Evolutionary conservation across 371 early-diverging fungal genomes (phyloP).

Genomic region (Smittium mucronatum): DNA sequence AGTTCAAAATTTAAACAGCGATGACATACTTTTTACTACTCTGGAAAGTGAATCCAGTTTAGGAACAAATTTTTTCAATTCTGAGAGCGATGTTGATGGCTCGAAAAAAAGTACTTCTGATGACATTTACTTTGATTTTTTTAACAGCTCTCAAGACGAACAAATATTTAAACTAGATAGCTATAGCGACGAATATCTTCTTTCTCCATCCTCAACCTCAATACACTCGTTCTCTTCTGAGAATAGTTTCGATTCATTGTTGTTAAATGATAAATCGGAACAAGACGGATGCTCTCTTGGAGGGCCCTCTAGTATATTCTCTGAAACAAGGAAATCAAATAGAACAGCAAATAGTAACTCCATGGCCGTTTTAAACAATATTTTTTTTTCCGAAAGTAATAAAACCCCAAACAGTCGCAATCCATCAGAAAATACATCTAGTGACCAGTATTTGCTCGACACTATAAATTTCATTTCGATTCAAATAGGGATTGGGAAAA

Average conservation of each 20-base stretch:
- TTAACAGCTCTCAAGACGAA: not conserved
- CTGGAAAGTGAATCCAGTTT: not conserved
- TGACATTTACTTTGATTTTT: not conserved
- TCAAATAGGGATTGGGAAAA: not conserved
- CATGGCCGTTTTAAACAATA: too few species aligned
- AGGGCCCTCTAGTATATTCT: too few species aligned
- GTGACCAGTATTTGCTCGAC: not conserved
- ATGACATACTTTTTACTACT: not conserved
- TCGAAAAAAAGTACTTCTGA: not conserved
- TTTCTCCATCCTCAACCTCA: not conserved
- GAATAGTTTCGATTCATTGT: too few species aligned
- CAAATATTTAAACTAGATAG: not conserved
- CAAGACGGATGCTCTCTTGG: too few species aligned
- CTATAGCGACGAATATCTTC: not conserved
- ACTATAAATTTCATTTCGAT: not conserved
- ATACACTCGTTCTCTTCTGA: not conserved
- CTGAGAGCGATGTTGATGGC: not conserved
- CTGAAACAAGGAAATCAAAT: too few species aligned
- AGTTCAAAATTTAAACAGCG: not conserved
- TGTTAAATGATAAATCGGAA: too few species aligned
- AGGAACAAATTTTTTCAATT: not conserved
- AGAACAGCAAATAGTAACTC: too few species aligned
- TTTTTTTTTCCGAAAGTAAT: too few species aligned
- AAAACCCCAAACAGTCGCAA: too few species aligned
- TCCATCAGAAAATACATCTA: too few species aligned